Base-by-base conservation (phyloP, 2,329 filamentous ascomycete genomes). In the Paraphaeosphaeria sporulosa region DNA sequence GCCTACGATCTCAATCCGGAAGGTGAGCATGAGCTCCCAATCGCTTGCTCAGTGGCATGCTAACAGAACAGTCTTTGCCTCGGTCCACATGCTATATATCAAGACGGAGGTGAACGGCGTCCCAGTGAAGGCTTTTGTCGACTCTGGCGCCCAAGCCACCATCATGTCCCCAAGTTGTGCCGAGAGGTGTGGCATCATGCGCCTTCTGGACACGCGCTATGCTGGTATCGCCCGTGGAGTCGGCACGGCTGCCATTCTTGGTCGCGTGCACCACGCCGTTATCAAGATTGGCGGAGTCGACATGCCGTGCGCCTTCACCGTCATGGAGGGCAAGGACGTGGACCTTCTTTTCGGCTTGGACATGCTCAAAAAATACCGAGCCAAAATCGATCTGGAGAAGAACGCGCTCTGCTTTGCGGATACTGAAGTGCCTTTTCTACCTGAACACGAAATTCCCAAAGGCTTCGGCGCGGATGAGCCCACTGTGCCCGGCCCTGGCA, bases 241-340 rank as follows among this genome's bases (percentile, higher is more conserved):
- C 2, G 95, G 95, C 56, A 98, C 95, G 0, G 95, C 95, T 25
- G 91, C 89, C 59, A 98, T 99, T 69, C 89, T 99, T 21, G 95
- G 95, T 34, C 92, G 95, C 55, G 95, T 99, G 3, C 95, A 99
- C 78, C 93, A 92, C 23, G 95, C 95, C 10, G 93, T 94, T 78
- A 96, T 99, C 78, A 94, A 92, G 78, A 95, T 99, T 68, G 95
- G 94, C 55, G 88, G 86, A 44, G 87, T 94, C 63, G 93, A 93
- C 75, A 84, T 99, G 68, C 90, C 94, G 2, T 98, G 94, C 81
- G 95, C 93, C 61, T 99, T 99, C 78, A 99, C 95, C 3, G 95
- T 99, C 73, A 99, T 99, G 95, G 95, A 99, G 81, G 95, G 95
- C 65, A 99, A 98, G 79, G 89, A 93, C 55, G 95, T 99, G 25